Evolutionary conservation across 176 grass and related monocot genomes (phyloP).

Genomic region (Aegilops bicornis): DNA sequence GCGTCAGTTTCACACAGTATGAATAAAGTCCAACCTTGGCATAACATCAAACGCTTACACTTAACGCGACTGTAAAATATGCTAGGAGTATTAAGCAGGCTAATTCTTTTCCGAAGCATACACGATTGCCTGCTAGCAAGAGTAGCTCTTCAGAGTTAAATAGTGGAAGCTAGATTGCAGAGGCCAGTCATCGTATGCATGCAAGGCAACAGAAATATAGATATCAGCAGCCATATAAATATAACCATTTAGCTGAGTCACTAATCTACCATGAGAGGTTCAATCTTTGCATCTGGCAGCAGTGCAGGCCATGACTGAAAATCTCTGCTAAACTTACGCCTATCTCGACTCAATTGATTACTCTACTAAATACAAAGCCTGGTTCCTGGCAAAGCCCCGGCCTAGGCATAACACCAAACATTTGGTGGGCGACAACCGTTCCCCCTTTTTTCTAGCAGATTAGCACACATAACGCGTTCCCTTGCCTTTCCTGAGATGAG

Average conservation of each 20-base stretch:
- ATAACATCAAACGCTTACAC: not conserved
- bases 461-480: not conserved
- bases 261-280: too few species aligned
- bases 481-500: not conserved
- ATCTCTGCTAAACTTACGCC: too few species aligned
- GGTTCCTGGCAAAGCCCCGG: not conserved
- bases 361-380: too few species aligned
- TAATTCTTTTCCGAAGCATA: not conserved
- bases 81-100: not conserved
- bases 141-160: not conserved
- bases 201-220: not conserved
- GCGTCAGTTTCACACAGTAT: too few species aligned
- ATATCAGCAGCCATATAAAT: not conserved
- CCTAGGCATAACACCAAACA: not conserved
- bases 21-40: not conserved
- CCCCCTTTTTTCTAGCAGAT: not conserved
- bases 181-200: not conserved
- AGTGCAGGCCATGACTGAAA: not conserved
- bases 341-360: too few species aligned
- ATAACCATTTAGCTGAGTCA: not conserved
- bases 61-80: not conserved
- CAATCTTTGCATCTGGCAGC: not conserved
- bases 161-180: too few species aligned
- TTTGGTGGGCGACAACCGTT: too few species aligned
- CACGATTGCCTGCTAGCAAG: not conserved